Base-by-base conservation (phyloP, 192 early-diverging fungal species). In the Borealophlyctis nickersoniae region DNA sequence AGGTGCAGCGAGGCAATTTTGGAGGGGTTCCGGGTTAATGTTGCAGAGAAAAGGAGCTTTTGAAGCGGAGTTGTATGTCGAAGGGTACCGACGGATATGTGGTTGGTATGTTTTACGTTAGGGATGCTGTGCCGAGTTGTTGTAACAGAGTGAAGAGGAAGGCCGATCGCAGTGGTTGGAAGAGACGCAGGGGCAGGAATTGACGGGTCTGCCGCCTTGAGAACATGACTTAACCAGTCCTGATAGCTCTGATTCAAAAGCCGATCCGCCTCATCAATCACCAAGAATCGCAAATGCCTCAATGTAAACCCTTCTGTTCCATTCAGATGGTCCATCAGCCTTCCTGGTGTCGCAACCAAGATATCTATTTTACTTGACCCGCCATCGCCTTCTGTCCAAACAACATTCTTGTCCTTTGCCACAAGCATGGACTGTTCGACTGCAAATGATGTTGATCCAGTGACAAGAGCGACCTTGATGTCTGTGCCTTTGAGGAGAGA, bases 261-360 rank as follows among this genome's bases (percentile, higher is more conserved):
- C 26, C 95, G 81, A 77, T 99, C 96, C 0, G 96, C 96, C 67
- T 99, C 96, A 79, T 99, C 96, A 53, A 98, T 88, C 14, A 93
- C 89, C 79, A 95, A 76, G 71, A 94, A 98, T 62, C 93, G 78
- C 49, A 98, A 71, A 73, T 98, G 93, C 55, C 91, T 88, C 26
- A 98, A 77, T 28, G 94, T 91, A 72, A 96, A 97, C 55, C 88
- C 90, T 3, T 77, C 82, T 19, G 92, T 96, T 5, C 71, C 77
- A n/a, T 85, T 74, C 57, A 98, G 68, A 70, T 98, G 96, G 59
- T 98, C 95, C 14, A 92, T 86, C 62, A 98, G 68, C 54, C 95
- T 82, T 31, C 96, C 96, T n/a, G 96, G 96, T 24, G 96, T 98
- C 14, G 92, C 86, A 36, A 98, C 87, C 26, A 98, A 62, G 55